Evolutionary conservation across 495 filamentous ascomycete genomes (phyloP), one percentile per base, ranked within the genome.

Genomic region (Lophium mytilinum): DNA sequence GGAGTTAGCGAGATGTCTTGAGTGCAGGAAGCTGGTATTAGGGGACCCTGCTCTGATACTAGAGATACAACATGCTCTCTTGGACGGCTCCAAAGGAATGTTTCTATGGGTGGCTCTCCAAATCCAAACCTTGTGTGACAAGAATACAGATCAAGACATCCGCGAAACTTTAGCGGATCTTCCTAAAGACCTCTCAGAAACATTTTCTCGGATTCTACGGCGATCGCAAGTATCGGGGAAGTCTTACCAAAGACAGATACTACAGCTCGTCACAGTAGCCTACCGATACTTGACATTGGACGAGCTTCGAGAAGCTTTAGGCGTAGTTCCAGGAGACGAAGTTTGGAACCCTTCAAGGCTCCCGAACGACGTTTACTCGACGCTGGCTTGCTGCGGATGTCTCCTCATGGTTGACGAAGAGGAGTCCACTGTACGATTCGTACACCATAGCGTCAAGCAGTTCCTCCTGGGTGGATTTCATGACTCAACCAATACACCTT

Each of bases 101-200:
- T 76, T 78, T 52, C 72, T 76, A 35, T 78, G 74, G 75, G 74
- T 73, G 11, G 68, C 65, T 51, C 67, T 76, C 37, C 73, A 78
- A 58, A 73, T 77, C 49, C 61, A 73, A 35, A 56, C 61, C 19
- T 43, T 77, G 12, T 76, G 73, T 50, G 52, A 39, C 7, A 67
- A 66, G 66, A 64, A 69, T 42, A 75, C 72, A 19, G 75, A 78
- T 55, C 48, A 70, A 4, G 70, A 54, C 1, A 76, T 78, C 57
- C 70, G 70, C 2, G 40, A 65, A 37, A 67, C 73, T 9, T 56
- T 78, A 33, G 50, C 46, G 10, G 62, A 75, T 60, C 70, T 77
- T 24, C 75, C 75, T 12, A 68, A 70, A 46, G 68, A 73, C 50
- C 64, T 76, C 10, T 61, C 68, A 19, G 64, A 68, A 46, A 76